Evolutionary conservation across 371 early-diverging fungal species (phyloP).

Genomic region (Saksenaea oblongispora): DNA sequence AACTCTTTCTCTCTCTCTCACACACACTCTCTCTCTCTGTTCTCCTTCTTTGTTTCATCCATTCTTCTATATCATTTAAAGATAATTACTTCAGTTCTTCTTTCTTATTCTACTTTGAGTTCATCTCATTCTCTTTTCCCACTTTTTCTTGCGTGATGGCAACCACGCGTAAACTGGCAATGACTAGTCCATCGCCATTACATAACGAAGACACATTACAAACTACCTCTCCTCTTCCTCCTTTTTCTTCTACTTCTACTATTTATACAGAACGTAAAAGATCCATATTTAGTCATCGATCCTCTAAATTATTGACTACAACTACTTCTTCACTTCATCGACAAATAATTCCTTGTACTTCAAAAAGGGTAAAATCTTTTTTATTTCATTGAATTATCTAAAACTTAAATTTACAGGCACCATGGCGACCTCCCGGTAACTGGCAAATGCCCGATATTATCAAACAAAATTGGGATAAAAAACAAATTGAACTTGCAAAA

Average conservation of each 20-base stretch:
- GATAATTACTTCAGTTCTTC: background rate
- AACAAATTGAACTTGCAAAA: slow-evolving; percentile 16
- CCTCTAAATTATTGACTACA: background rate
- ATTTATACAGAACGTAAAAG: background rate
- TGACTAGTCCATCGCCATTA: background rate
- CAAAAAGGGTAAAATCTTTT: background rate
- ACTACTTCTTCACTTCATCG: background rate
- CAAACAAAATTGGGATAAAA: slow-evolving; percentile 40
- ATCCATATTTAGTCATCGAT: background rate
- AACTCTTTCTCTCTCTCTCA: background rate
- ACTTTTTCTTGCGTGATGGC: background rate
- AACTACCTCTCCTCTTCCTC: background rate
- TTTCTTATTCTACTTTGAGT: background rate
- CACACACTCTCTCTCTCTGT: background rate
- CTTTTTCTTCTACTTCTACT: background rate
- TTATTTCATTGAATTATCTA: background rate
- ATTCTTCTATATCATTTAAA: background rate
- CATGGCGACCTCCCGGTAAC: slow-evolving; percentile 50
- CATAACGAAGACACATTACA: background rate
- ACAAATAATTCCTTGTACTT: background rate
- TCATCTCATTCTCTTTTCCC: background rate
- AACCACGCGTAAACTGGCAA: background rate
- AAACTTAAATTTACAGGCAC: slow-evolving; percentile 22
- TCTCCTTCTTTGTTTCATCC: slow-evolving; percentile 5
- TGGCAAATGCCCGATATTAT: slow-evolving; percentile 55